A percentile compares a stretch with the other conserved stretches of the same genome.
phyloP scores from a whole-genome alignment of 148 eudicot genomes.

The Rhododendron ferrugineum region DNA sequence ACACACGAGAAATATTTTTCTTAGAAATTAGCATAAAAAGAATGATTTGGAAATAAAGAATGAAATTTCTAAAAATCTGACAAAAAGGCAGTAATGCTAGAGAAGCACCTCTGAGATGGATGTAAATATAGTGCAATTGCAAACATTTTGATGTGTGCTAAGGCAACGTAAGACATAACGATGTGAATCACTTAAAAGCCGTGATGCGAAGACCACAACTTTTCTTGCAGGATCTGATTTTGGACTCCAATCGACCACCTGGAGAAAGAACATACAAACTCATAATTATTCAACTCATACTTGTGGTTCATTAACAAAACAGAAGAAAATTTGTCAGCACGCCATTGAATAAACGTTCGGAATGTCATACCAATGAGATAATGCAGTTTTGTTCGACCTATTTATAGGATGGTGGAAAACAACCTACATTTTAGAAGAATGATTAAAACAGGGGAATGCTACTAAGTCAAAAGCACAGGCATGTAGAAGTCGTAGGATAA shows the following conservation, averaged over 20 bases:
- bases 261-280: slow-evolving; percentile 6
- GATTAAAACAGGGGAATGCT: neutral
- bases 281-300: neutral
- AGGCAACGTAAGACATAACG: slow-evolving; percentile 86
- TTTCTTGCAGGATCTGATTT: slow-evolving; percentile 42
- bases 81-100: neutral
- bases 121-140: slow-evolving; percentile 60
- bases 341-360: neutral
- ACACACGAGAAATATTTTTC: neutral
- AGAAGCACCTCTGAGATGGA: slow-evolving; percentile 84
- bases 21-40: neutral
- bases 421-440: neutral
- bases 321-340: neutral
- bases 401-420: neutral
- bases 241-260: slow-evolving; percentile 71
- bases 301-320: slow-evolving; percentile 5
- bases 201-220: slow-evolving; percentile 70
- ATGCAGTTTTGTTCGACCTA: neutral
- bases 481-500: neutral
- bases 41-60: neutral
- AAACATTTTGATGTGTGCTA: slow-evolving; percentile 51
- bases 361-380: neutral
- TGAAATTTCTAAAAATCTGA: neutral
- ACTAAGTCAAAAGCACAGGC: neutral
- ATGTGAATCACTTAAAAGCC: slow-evolving; percentile 87